Evolutionary conservation across 805 yeast genomes (phyloP), one percentile per base, ranked within the genome.

Genomic region (Yamadazyma laniorum): DNA sequence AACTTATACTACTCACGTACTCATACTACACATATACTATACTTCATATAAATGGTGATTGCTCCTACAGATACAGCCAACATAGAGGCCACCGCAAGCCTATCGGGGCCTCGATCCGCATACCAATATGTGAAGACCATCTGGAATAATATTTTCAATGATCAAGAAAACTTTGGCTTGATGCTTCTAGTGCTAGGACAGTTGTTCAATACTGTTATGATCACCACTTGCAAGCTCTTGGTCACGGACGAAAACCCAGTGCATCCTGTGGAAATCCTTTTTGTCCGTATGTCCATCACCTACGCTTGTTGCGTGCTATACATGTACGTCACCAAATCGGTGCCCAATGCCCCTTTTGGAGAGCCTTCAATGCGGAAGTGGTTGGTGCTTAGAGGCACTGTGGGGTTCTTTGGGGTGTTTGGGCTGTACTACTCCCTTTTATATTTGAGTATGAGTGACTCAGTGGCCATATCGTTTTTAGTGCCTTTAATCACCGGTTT

Each of bases 371-470:
- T 78, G 26, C 65, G 95, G 11, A 51, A 57, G 35, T 67, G 76
- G 49, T 61, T 88, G 41, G 54, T 77, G 0, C 32, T 75, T 4
- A 67, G 96, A 43, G 96, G 96, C 0, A 34, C 72, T 1, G 69
- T 79, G 12, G 97, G 97, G 5, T 85, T 65, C 49, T 56, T 83
- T 40, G 95, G 95, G 3, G 95, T 88, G 5, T 82, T 82, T 52
- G 82, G 91, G 3, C 67, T 85, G 53, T 89, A 86, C 58, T 85
- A 70, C 55, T 78, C 95, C 1, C 63, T 89, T 46, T 71, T 78
- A 62, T 85, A 83, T 51, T 67, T 89, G 32, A 75, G 86, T 35
- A 72, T 89, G 5, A 80, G 90, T 8, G 96, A 89, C 53, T 85
- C 95, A 0, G 81, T 86, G 1, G 82, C 85, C 12, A 81, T 89